Percentiles rank a stretch among this genome's conserved stretches.
phyloP scores from a whole-genome alignment of 257 asterid species.

The Penstemon eatonii region DNA sequence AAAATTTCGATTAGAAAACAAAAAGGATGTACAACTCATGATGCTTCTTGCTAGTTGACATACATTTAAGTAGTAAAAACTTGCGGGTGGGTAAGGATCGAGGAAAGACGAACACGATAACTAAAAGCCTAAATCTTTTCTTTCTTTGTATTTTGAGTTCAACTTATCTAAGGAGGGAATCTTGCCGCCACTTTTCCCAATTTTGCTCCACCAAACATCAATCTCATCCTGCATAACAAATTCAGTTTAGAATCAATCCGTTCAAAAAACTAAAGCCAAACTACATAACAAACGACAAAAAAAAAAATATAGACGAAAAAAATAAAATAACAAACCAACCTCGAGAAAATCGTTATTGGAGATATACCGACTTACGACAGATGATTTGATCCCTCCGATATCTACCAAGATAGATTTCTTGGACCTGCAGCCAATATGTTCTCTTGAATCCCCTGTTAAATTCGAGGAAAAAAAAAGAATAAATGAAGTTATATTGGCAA shows the following conservation, averaged over 20 bases:
- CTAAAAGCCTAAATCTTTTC: slow-evolving; percentile 51
- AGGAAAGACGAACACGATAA: no score
- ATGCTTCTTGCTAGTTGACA: no score
- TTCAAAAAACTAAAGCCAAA: no score
- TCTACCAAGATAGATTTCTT: slow-evolving; percentile 51
- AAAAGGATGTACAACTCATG: no score
- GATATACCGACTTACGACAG: slow-evolving; percentile 60
- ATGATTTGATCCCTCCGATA: slow-evolving; percentile 66
- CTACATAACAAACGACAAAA: no score
- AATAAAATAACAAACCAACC: slow-evolving; percentile 39
- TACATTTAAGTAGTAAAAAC: no score
- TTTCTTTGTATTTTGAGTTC: slow-evolving; percentile 43
- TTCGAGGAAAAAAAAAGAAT: slow-evolving; percentile 1
- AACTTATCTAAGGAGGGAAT: slow-evolving; percentile 64
- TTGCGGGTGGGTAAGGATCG: no score
- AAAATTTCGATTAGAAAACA: no score
- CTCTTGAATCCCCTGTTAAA: slow-evolving; percentile 37
- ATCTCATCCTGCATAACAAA: slow-evolving; percentile 65
- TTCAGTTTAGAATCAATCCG: no score
- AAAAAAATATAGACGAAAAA: background rate
- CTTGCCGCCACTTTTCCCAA: slow-evolving; percentile 50
- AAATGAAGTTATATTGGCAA: background rate
- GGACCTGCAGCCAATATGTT: slow-evolving; percentile 28
- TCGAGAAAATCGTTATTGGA: slow-evolving; percentile 80
- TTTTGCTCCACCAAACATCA: slow-evolving; percentile 71